Evolutionary conservation across 2,329 filamentous ascomycete species (phyloP).

Genomic region (Nothomitra cinnamomea): DNA sequence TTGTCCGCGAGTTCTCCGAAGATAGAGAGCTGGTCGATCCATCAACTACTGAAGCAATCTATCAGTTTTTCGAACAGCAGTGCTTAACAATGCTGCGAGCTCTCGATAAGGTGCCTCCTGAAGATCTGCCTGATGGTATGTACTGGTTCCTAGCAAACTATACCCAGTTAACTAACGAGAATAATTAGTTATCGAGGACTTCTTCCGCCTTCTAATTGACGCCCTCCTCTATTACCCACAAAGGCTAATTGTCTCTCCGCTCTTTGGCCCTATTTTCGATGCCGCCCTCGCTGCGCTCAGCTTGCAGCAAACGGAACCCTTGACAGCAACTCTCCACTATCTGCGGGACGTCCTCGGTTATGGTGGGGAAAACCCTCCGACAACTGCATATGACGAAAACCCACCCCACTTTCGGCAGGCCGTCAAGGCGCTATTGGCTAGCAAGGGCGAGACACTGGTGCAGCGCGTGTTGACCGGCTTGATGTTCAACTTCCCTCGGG

Average conservation of each 20-base stretch:
- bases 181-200: constrained; percentile 66
- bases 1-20: constrained; percentile 87
- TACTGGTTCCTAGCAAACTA: constrained; percentile 2
- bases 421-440: constrained; percentile 53
- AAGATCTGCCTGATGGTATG: constrained; percentile 54
- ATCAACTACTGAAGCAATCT: constrained; percentile 72
- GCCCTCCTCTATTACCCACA: constrained; percentile 85
- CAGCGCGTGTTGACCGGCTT: constrained; percentile 89
- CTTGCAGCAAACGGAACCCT: constrained; percentile 77
- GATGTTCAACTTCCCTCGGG: constrained; percentile 97
- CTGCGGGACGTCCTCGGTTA: constrained; percentile 82
- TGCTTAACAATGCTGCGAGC: constrained; percentile 77
- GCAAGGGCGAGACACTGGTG: constrained; percentile 60
- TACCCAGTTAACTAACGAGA: not conserved
- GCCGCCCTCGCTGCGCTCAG: constrained; percentile 75
- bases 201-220: constrained; percentile 84
- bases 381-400: constrained; percentile 42
- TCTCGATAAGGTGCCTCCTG: constrained; percentile 65
- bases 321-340: constrained; percentile 85
- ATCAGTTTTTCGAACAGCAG: constrained; percentile 87
- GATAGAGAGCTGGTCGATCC: constrained; percentile 71
- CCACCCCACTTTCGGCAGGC: constrained; percentile 52
- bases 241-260: constrained; percentile 59
- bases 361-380: constrained; percentile 53
- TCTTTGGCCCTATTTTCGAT: constrained; percentile 70